These are phyloP conservation scores for Salix arbutifolia DNA, from an alignment of 345 rosid species.

Conservation along the genomic window DNA sequence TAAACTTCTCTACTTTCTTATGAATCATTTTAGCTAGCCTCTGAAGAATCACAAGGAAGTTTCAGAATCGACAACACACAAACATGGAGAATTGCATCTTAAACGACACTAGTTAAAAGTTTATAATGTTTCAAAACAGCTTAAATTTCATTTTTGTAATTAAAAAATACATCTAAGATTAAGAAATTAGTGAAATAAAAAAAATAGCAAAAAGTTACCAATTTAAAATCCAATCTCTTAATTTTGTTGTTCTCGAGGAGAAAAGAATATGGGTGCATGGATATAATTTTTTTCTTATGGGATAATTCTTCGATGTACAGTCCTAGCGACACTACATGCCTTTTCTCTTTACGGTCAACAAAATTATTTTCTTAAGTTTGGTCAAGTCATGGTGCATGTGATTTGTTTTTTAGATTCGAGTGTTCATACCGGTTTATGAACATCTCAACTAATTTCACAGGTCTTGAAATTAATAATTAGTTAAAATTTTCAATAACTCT, in stretches of 20 bases:
- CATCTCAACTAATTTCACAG: no score
- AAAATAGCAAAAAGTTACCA: no score
- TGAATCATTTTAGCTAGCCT: conserved; percentile 62
- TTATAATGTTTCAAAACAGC: not conserved
- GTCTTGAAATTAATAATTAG: no score
- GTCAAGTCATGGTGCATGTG: no score
- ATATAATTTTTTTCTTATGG: no score
- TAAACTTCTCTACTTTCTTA: conserved; percentile 65
- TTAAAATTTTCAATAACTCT: no score
- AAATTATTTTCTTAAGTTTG: not conserved
- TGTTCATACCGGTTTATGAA: no score
- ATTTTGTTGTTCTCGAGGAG: not conserved
- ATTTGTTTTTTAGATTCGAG: no score
- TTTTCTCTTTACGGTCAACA: no score
- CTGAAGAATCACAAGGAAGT: conserved; percentile 27
- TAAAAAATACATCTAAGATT: not conserved
- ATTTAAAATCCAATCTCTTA: no score
- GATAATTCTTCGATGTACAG: no score
- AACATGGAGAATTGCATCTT: not conserved
- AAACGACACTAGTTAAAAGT: not conserved
- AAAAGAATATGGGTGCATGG: not conserved
- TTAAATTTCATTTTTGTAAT: not conserved
- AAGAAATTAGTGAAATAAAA: not conserved
- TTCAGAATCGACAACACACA: not conserved
- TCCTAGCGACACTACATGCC: no score